These are phyloP conservation scores for Mariannaea elegans DNA, from an alignment of 2,329 filamentous ascomycete genomes.

Conservation along the genomic window DNA sequence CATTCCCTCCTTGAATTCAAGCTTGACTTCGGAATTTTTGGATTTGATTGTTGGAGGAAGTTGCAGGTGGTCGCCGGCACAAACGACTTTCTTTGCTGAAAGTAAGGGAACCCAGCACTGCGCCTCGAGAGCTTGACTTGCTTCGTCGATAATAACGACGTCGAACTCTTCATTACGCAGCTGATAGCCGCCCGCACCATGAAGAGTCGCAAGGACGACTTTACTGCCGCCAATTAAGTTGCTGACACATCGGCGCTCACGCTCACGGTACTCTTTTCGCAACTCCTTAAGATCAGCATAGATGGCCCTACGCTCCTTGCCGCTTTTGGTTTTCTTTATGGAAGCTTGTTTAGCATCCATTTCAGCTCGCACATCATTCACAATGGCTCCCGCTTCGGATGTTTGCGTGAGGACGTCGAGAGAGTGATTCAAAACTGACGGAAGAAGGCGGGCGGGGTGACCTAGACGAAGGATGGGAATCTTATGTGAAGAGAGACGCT, in stretches of 20 bases:
- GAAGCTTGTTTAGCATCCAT: constrained; percentile 93
- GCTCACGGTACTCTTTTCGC: constrained; percentile 85
- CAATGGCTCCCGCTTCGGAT: constrained; percentile 88
- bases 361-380: constrained; percentile 88
- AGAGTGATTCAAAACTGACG: constrained; percentile 87
- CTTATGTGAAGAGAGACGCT: constrained; percentile 85
- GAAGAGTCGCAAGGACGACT: constrained; percentile 90
- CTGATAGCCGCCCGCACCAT: constrained; percentile 89
- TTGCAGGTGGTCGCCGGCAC: constrained; percentile 94
- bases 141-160: constrained; percentile 95
- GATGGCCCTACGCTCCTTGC: constrained; percentile 80
- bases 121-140: constrained; percentile 92
- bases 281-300: constrained; percentile 87
- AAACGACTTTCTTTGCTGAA: constrained; percentile 81
- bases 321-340: constrained; percentile 85
- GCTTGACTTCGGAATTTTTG: constrained; percentile 61
- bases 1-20: constrained; percentile 47
- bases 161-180: constrained; percentile 85
- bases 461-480: constrained; percentile 89
- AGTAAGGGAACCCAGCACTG: constrained; percentile 96
- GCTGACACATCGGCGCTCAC: constrained; percentile 83
- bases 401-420: constrained; percentile 91
- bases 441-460: constrained; percentile 89
- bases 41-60: constrained; percentile 95
- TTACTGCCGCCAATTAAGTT: constrained; percentile 80